These are phyloP conservation scores for Cyclanthera cordifolia DNA, from an alignment of 306 rosid species.

Conservation along the genomic window DNA sequence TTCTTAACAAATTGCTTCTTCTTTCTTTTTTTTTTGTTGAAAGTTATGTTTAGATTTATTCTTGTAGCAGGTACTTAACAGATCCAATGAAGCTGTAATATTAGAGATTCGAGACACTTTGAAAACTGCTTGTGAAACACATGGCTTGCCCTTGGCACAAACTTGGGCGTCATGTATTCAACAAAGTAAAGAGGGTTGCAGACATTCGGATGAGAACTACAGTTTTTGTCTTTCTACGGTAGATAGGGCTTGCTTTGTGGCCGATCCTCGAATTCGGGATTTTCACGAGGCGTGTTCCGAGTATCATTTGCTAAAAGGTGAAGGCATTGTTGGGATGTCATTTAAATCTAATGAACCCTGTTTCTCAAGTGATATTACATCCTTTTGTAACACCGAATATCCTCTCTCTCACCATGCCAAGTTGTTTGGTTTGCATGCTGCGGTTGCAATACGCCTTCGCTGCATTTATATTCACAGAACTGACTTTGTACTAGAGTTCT, in stretches of 20 bases:
- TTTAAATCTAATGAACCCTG: constrained; percentile 71
- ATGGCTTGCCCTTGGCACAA: constrained; percentile 83
- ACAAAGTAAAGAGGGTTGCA: constrained; percentile 70
- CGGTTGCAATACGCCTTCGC: constrained; percentile 80
- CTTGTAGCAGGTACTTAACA: constrained; percentile 35
- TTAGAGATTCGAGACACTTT: constrained; percentile 63
- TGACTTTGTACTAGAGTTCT: constrained; percentile 88
- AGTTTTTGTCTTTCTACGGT: constrained; percentile 69
- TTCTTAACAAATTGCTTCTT: no score
- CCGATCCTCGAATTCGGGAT: constrained; percentile 32
- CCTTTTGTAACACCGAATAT: constrained; percentile 56
- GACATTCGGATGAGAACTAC: constrained; percentile 66
- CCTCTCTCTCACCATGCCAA: constrained; percentile 86
- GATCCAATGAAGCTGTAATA: constrained; percentile 49
- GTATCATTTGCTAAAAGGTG: constrained; percentile 89
- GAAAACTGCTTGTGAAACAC: constrained; percentile 69
- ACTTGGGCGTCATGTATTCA: constrained; percentile 76
- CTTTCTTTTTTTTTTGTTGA: no score
- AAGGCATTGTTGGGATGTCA: constrained; percentile 82
- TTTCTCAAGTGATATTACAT: constrained; percentile 60
- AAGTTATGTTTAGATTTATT: no score
- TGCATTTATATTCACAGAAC: constrained; percentile 45
- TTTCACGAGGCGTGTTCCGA: constrained; percentile 96
- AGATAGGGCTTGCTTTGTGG: constrained; percentile 73
- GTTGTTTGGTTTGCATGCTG: constrained; percentile 61